Base-by-base conservation (phyloP, 2,329 filamentous ascomycete species). In the Pseudocercospora fuligena region DNA sequence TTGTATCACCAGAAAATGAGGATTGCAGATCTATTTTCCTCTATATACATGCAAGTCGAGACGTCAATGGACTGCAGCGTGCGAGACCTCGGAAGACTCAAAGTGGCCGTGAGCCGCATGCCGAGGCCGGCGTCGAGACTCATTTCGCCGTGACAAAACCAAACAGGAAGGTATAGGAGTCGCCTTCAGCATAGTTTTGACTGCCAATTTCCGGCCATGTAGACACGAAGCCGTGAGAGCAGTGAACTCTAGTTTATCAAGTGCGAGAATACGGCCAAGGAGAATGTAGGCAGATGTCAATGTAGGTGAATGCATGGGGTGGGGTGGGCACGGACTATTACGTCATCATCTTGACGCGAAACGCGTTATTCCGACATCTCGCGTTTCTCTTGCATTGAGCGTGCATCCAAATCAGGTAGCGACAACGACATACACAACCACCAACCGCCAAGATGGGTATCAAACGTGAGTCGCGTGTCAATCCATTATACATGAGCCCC, bases 391-490 rank as follows among this genome's bases (percentile, higher is more conserved):
- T 12, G 9, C 19, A 51, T 25, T 53, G 51, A 54, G 25, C 14
- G 53, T 16, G 29, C 27, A 58, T 51, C 40, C 51, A 3, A 25
- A 40, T 47, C 19, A 12, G 40, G 57, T 29, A 33, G 57, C 47
- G 36, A 54, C 62, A 60, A 33, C 54, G 57, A 64, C 51, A 63
- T 25, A 40, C 1, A 56, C 36, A 49, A 36, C 21, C 4, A 21
- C 14, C 27, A 23, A 70, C 57, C 60, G 66, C 65, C 63, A 73
- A 67, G 21, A 79, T 79, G 77, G 77, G 77, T 72, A 79, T 79
- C 72, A 79, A 79, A 66, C 66, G 76, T 77, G 70, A 61, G 76
- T 66, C 16, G n/a, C n/a, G 3, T 53, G 7, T 23, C 12, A 7
- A 33, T 1, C 23, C 1, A 36, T 40, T 7, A 31, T 49, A 19